These are phyloP conservation scores for Fusarium irregulare DNA, from an alignment of 2,329 filamentous ascomycete species.

Conservation along the genomic window DNA sequence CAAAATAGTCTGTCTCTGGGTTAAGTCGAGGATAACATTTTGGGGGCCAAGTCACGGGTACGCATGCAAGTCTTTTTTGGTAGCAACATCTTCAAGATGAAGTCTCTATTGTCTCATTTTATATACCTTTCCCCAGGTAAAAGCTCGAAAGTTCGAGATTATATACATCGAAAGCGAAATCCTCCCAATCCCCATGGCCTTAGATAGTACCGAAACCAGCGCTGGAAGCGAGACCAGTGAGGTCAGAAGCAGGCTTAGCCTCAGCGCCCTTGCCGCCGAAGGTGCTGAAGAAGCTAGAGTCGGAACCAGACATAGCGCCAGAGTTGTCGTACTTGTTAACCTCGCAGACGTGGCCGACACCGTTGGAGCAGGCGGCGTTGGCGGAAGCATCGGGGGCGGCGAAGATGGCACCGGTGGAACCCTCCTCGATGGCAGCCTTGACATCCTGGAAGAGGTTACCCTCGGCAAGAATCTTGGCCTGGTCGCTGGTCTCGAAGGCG, in stretches of 20 bases:
- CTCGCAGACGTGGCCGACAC: slow-evolving; percentile 62
- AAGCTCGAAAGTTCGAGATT: slow-evolving; percentile 1
- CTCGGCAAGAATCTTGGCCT: slow-evolving; percentile 61
- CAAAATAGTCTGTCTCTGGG: neutral
- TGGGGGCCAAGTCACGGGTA: neutral
- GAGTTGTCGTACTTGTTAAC: slow-evolving; percentile 60
- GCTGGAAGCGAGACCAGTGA: slow-evolving; percentile 51
- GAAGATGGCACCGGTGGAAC: slow-evolving; percentile 50
- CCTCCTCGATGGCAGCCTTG: slow-evolving; percentile 52
- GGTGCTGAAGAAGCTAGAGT: slow-evolving; percentile 60
- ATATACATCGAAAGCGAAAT: slow-evolving; percentile 13
- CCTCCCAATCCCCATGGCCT: neutral
- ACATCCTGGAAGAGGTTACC: slow-evolving; percentile 70
- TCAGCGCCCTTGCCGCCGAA: slow-evolving; percentile 65
- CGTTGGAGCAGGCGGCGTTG: slow-evolving; percentile 56
- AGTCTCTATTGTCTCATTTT: slow-evolving; percentile 10
- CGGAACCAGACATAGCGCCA: slow-evolving; percentile 53
- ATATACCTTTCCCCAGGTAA: neutral
- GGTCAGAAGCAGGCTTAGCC: slow-evolving; percentile 51
- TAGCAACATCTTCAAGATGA: neutral
- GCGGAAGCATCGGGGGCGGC: slow-evolving; percentile 47
- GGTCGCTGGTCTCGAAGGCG: slow-evolving; percentile 64
- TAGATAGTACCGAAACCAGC: slow-evolving; percentile 61
- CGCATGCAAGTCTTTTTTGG: neutral
- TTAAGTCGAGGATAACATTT: no score